These are phyloP conservation scores for Colletotrichum higginsianum DNA, from an alignment of 2,329 filamentous ascomycete genomes.

Conservation along the genomic window DNA sequence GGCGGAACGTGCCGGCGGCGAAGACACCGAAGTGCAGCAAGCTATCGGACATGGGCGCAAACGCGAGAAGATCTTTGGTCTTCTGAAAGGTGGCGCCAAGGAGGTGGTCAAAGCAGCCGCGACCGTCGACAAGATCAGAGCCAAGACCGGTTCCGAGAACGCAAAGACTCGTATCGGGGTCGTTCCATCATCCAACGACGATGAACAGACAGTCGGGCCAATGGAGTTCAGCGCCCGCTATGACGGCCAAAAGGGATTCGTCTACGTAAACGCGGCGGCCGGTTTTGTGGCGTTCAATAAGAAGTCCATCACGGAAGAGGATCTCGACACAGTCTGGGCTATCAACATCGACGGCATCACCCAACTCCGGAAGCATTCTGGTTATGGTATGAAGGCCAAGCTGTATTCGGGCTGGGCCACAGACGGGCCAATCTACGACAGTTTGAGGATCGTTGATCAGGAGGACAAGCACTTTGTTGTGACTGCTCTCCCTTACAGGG, in stretches of 20 bases:
- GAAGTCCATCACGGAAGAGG: not conserved
- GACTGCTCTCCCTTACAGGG: not conserved
- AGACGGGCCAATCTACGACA: constrained; percentile 18
- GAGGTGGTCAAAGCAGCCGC: constrained; percentile 20
- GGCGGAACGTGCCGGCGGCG: constrained; percentile 15
- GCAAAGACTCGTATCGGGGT: constrained; percentile 20
- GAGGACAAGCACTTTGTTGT: not conserved
- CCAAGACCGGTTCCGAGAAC: constrained; percentile 16
- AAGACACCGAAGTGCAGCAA: constrained; percentile 19
- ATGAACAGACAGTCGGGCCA: not conserved
- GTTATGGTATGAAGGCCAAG: constrained; percentile 29
- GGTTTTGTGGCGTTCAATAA: constrained; percentile 14
- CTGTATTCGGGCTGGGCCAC: constrained; percentile 25
- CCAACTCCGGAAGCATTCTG: constrained; percentile 23
- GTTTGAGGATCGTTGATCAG: constrained; percentile 5
- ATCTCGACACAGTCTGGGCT: constrained; percentile 14
- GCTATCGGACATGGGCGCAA: constrained; percentile 13
- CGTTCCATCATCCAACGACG: not conserved
- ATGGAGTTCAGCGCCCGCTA: constrained; percentile 26
- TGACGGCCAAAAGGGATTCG: constrained; percentile 4
- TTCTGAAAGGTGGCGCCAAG: constrained; percentile 33
- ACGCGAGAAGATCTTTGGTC: constrained; percentile 19
- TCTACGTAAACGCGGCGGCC: constrained; percentile 12
- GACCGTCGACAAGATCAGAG: constrained; percentile 27
- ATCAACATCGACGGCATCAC: constrained; percentile 5